These are phyloP conservation scores for Camelina neglecta DNA, from an alignment of 345 rosid species.

Conservation along the genomic window DNA sequence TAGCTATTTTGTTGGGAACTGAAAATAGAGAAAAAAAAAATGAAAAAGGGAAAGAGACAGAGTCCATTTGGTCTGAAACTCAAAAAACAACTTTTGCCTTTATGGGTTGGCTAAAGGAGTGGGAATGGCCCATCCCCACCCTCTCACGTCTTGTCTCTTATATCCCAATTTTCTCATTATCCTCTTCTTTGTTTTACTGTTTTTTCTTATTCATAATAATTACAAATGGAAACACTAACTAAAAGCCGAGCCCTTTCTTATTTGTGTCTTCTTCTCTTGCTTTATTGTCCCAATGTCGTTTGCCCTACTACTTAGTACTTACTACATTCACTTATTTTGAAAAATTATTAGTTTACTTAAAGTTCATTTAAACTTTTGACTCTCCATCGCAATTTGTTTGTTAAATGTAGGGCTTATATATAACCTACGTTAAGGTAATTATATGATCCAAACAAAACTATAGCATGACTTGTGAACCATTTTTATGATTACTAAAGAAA, in stretches of 20 bases:
- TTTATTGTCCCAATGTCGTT: conserved; percentile 20
- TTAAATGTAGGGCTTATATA: conserved; percentile 2
- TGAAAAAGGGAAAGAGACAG: conserved; percentile 20
- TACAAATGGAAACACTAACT: conserved; percentile 36
- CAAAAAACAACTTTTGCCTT: conserved; percentile 46
- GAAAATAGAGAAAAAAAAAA: background rate
- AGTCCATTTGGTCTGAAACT: conserved; percentile 49
- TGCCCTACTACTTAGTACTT: background rate
- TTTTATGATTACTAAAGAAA: background rate
- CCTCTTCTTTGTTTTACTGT: conserved; percentile 5
- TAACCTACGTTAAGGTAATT: conserved; percentile 12
- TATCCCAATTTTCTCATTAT: conserved; percentile 31
- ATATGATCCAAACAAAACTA: conserved; percentile 14
- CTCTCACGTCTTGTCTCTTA: conserved; percentile 50
- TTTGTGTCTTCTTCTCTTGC: conserved; percentile 25
- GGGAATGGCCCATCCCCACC: conserved; percentile 50
- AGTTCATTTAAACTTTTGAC: conserved; percentile 23
- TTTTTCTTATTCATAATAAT: conserved; percentile 19
- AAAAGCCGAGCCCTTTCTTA: conserved; percentile 5
- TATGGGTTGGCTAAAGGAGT: conserved; percentile 52
- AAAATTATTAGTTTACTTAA: conserved; percentile 15
- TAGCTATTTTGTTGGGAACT: conserved; percentile 34
- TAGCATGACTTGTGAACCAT: conserved; percentile 7
- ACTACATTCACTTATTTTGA: conserved; percentile 2
- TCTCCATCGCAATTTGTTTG: conserved; percentile 25